Conservation (phyloP, 225 moss, liverwort and hornwort genomes). For the Rhytidiadelphus loreus region DNA sequence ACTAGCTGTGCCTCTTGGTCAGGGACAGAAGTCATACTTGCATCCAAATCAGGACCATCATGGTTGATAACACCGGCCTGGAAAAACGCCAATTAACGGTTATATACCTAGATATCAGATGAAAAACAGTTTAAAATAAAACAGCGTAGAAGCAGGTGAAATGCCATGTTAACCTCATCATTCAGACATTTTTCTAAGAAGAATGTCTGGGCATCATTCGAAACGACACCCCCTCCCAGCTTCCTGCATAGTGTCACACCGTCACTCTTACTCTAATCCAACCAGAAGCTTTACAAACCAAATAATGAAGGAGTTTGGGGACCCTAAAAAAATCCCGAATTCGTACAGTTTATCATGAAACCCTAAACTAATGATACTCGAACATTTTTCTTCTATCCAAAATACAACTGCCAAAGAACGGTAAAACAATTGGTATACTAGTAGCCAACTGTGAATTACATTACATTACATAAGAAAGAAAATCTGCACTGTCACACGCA, state of each 20-base stretch:
- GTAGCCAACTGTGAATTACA: no score
- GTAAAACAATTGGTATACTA: not conserved
- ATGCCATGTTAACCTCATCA: constrained; percentile 58
- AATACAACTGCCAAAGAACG: not conserved
- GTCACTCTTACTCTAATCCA: constrained; percentile 1
- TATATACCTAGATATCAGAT: no score
- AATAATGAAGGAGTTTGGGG: not conserved
- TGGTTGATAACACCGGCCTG: no score
- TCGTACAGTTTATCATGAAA: not conserved
- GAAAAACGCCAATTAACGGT: no score
- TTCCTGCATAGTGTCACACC: constrained; percentile 39
- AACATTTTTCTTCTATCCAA: not conserved
- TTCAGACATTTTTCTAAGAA: constrained; percentile 60
- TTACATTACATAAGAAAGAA: not conserved
- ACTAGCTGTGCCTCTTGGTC: no score
- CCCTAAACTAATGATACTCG: not conserved
- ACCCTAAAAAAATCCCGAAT: not conserved
- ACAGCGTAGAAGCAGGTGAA: not conserved
- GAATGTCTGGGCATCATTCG: constrained; percentile 45
- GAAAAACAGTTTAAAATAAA: not conserved
- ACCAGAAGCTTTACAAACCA: not conserved
- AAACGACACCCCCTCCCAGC: constrained; percentile 60
- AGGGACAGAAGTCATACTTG: no score
- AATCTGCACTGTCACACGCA: not conserved
- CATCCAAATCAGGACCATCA: no score